Evolutionary conservation across 352 stramenopile species (phyloP), one percentile per base, ranked within the genome.

Genomic region (Pythium scleroteichum): DNA sequence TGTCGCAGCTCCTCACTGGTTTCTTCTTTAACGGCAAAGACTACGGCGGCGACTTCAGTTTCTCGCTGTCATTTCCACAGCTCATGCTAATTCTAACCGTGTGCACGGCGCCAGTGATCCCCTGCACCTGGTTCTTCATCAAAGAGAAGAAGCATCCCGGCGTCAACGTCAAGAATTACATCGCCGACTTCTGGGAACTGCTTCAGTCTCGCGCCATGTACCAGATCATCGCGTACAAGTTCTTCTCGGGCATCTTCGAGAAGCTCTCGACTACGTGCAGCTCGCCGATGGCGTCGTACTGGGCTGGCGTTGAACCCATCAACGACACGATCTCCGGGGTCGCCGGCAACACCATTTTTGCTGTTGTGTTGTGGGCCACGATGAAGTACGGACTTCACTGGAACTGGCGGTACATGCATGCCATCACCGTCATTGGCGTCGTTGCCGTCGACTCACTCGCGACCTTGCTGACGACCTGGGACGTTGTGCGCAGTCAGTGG

Each of bases 401-500:
- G 49, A 55, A 55, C 49, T 55, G 49, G 49, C 49, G 61, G n/a
- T 52, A 24, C 22, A 62, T 52, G 39, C 23, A 54, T 33, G 60
- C 50, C 24, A 51, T 57, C 22, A 52, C 33, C n/a, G 14, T 53
- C 16, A 22, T 53, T 29, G n/a, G 16, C 16, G 49, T 32, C 17
- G 26, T 17, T 12, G 1, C 27, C 17, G 32, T 68, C 2, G 56
- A 61, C n/a, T 22, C 40, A 24, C 14, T 68, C 32, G 35, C 42
- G 16, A 54, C 45, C 0, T 47, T 67, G 8, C 20, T 62, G 8
- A 53, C 44, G 3, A 57, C 39, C n/a, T 67, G 52, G 44, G 54
- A 62, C 38, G 53, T 67, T n/a, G 46, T 64, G 9, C 63, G 63
- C 29, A 63, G 50, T 32, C 38, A 52, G 45, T 70, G 63, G 63